These are phyloP conservation scores for Solanum sejunctum DNA, from an alignment of 257 asterid genomes.

Conservation along the genomic window DNA sequence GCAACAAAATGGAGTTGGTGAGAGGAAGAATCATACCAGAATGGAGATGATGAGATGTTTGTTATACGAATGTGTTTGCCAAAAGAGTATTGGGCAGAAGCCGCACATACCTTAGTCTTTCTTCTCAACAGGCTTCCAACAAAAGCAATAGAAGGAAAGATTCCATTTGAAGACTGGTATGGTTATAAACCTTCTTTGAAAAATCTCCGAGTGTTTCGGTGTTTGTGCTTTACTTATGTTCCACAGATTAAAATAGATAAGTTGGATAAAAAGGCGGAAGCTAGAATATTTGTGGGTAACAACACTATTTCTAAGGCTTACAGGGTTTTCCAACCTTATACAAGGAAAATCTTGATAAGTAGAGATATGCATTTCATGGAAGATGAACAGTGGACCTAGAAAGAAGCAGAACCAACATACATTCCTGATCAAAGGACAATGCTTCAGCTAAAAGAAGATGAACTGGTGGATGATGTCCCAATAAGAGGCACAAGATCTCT, in stretches of 20 bases:
- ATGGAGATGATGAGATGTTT: not conserved
- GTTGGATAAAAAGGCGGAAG: not conserved
- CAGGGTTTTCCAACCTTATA: not conserved
- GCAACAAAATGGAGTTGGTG: not conserved
- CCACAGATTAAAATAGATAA: not conserved
- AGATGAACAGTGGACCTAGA: not conserved
- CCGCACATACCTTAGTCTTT: not conserved
- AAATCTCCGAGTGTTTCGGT: not conserved
- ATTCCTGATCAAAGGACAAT: not conserved
- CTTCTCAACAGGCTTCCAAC: not conserved
- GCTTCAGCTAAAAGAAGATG: not conserved
- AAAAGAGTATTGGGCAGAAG: not conserved
- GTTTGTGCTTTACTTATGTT: not conserved
- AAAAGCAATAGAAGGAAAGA: not conserved
- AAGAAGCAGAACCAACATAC: not conserved
- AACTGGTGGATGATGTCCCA: not conserved
- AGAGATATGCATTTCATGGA: not conserved
- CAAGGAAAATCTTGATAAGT: not conserved
- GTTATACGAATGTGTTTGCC: not conserved
- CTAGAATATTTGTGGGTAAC: not conserved
- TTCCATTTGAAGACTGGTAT: no score
- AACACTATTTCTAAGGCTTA: not conserved
- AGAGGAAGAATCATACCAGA: not conserved
- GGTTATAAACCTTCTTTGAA: not conserved
- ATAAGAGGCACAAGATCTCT: not conserved